A percentile compares a stretch with the other conserved stretches of the same genome.
phyloP scores from a whole-genome alignment of 2,329 filamentous ascomycete genomes.

The Tolypocladium nubicola region DNA sequence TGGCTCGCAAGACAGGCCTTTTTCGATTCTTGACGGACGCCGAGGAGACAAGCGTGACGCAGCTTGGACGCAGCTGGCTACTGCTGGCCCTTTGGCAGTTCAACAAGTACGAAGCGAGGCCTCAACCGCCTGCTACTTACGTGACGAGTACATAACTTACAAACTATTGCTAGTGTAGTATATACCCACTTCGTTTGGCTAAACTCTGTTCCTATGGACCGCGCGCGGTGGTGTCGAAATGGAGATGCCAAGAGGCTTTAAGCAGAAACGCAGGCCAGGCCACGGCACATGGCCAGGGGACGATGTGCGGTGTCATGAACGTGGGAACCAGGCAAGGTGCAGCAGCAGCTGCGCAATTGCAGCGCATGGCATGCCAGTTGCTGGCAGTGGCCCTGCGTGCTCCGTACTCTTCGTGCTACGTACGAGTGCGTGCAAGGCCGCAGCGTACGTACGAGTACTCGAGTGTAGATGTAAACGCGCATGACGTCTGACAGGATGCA shows the following conservation, averaged over 20 bases:
- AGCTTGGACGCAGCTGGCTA: not conserved
- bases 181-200: not conserved
- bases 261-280: not conserved
- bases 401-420: too few relatives aligned
- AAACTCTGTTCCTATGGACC: not conserved
- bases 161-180: not conserved
- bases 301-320: not conserved
- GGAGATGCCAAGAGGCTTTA: not conserved
- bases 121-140: not conserved
- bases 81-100: not conserved
- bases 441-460: not conserved
- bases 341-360: not conserved
- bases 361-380: not conserved
- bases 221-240: not conserved
- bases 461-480: not conserved
- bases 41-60: not conserved
- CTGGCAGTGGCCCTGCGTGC: not conserved
- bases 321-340: not conserved
- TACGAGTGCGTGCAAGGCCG: too few relatives aligned
- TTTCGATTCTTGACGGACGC: not conserved
- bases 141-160: not conserved
- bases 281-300: not conserved
- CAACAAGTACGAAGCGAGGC: not conserved
- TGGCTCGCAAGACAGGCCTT: not conserved
- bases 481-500: not conserved